Conservation (phyloP, 768 basidiomycete species). For the Agaricus bisporus region DNA sequence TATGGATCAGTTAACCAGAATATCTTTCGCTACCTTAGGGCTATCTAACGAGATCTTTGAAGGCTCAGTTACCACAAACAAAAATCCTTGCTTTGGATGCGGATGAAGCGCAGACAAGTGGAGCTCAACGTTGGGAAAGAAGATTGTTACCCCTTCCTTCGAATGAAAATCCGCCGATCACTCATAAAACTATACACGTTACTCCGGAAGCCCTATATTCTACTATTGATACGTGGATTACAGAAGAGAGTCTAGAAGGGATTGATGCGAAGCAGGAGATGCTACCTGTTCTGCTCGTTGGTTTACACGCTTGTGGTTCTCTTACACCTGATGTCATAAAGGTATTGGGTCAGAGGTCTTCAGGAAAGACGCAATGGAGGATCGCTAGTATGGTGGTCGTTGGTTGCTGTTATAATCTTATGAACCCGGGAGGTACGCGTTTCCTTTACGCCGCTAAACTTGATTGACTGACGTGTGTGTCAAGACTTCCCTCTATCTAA, state of each 20-base stretch:
- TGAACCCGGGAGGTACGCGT: constrained; percentile 42
- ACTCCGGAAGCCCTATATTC: constrained; percentile 38
- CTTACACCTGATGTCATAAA: constrained; percentile 64
- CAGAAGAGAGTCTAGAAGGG: background rate
- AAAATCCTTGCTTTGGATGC: constrained; percentile 66
- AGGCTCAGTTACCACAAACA: constrained; percentile 23
- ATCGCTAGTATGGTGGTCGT: constrained; percentile 53
- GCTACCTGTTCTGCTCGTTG: constrained; percentile 53
- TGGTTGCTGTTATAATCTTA: constrained; percentile 77
- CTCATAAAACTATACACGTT: constrained; percentile 53
- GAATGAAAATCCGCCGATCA: constrained; percentile 29
- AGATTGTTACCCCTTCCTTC: constrained; percentile 14
- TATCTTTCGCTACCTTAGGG: constrained; percentile 25
- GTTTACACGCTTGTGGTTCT: constrained; percentile 72
- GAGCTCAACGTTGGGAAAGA: constrained; percentile 42
- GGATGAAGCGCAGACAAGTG: constrained; percentile 50
- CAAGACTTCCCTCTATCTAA: constrained; percentile 55
- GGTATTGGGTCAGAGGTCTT: constrained; percentile 31
- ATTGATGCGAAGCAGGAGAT: constrained; percentile 9
- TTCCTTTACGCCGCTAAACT: background rate
- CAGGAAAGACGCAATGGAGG: constrained; percentile 31
- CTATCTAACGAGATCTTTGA: constrained; percentile 53
- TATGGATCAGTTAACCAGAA: no score
- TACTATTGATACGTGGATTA: constrained; percentile 50
- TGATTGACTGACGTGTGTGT: background rate